Conservation (phyloP, 1,284 basidiomycete species). For the Ceratobasidium sp. region DNA sequence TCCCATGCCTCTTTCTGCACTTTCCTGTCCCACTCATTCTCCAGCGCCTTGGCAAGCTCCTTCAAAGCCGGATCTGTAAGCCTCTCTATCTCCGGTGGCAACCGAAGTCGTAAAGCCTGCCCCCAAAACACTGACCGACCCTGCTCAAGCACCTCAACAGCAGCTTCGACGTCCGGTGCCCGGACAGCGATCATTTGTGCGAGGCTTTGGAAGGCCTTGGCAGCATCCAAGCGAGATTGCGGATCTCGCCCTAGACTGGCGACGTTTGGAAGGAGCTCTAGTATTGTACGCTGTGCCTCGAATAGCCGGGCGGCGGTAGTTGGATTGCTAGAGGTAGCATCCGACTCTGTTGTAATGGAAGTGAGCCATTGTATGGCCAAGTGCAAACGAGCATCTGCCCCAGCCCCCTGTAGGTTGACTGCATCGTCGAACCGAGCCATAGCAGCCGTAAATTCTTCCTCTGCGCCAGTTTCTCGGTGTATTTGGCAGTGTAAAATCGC, state of each 20-base stretch:
- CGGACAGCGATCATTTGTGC: background rate
- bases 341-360: background rate
- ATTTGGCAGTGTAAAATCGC: background rate
- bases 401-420: background rate
- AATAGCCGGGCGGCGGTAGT: background rate
- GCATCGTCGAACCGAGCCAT: background rate
- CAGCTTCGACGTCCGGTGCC: background rate
- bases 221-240: background rate
- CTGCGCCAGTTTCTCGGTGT: background rate
- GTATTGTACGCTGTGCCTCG: background rate
- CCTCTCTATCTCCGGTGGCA: background rate
- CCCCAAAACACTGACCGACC: background rate
- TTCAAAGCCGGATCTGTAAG: background rate
- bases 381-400: background rate
- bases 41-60: background rate
- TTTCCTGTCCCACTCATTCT: background rate
- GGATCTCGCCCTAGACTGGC: background rate
- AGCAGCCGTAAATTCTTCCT: background rate
- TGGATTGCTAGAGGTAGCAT: background rate
- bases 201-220: background rate
- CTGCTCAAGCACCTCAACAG: background rate
- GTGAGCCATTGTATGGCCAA: background rate
- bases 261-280: background rate
- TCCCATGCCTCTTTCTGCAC: background rate
- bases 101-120: background rate